Base-by-base conservation (phyloP, 2,329 filamentous ascomycete species). In the Pseudogymnoascus sp. region DNA sequence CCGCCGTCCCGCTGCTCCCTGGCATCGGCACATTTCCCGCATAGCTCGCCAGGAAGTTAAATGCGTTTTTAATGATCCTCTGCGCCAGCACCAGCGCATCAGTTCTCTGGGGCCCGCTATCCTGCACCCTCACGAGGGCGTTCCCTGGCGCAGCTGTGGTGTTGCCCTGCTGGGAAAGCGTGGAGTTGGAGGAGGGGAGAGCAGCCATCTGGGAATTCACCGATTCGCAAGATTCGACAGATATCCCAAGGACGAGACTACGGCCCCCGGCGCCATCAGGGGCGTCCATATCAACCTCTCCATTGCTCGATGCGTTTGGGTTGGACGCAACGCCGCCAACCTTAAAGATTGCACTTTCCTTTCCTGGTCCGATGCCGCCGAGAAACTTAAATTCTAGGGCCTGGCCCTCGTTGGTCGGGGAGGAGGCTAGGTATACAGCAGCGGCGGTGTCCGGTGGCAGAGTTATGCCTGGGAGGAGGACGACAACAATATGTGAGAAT, bases 11-110 rank as follows among this genome's bases (percentile, higher is more conserved):
- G 1, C 21, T 62, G n/a, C 62, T 86, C 73, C 88, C 90, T 23
- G 88, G 88, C 66, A 91, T 80, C 64, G 82, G 81, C 60, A 80
- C 79, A 64, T 83, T 82, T 38, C 86, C 85, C 65, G 88, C 90
- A 79, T 96, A 97, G 70, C 91, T 89, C 3, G 93, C 87, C 64
- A 99, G 80, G 74, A 96, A 97, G 76, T 99, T 97, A 76, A 97
- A 99, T 13, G 93, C 95, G 75, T 97, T 96, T 70, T 91, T 89
- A 71, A 99, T 97, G 70, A 99, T 97, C 67, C 91, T 82, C 77
- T 97, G 92, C 31, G 95, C 95, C 23, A 99, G 81, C 1, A 91
- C 79, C 67, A 90, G 86, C 0, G 91, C 95, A n/a, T 83, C 80
- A 1, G 86, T 80, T 57, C 78, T 76, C 28, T 74, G 71, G 65